These are phyloP conservation scores for Calonectria pseudoreteaudii DNA, from an alignment of 2,329 filamentous ascomycete species.

Conservation along the genomic window DNA sequence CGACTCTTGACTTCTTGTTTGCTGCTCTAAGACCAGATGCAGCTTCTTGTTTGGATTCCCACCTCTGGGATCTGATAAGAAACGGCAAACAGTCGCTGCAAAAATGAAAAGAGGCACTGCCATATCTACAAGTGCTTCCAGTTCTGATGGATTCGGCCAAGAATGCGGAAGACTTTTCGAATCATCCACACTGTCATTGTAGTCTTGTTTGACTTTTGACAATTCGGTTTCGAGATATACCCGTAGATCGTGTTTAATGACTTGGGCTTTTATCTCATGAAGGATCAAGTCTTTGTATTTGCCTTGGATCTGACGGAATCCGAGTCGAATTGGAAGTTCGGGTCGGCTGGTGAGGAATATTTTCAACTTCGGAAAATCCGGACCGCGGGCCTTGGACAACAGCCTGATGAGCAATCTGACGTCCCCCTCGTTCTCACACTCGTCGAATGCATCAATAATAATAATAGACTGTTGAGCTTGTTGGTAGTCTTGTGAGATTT, in stretches of 20 bases:
- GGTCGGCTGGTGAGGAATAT: conserved; percentile 57
- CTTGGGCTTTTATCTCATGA: too few species aligned
- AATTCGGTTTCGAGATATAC: background rate
- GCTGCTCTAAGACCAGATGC: conserved; percentile 32
- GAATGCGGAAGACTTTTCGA: too few species aligned
- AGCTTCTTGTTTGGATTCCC: conserved; percentile 36
- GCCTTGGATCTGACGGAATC: conserved; percentile 39
- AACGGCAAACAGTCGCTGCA: conserved; percentile 9
- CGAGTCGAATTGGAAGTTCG: conserved; percentile 50
- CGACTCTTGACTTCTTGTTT: conserved; percentile 2
- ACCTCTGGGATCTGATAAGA: conserved; percentile 23
- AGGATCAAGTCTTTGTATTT: too few species aligned
- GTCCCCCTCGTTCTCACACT: conserved; percentile 44
- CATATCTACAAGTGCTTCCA: background rate
- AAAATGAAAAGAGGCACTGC: conserved; percentile 33
- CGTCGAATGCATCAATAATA: conserved; percentile 50
- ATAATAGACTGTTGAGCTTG: conserved; percentile 33
- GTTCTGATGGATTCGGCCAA: background rate
- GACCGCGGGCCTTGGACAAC: conserved; percentile 19
- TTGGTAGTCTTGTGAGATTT: background rate
- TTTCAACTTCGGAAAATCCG: conserved; percentile 41
- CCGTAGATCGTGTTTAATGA: background rate
- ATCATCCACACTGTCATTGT: too few species aligned
- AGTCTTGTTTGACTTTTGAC: background rate
- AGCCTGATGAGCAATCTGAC: conserved; percentile 46